A percentile compares a stretch with the other conserved stretches of the same genome.
Conservation (phyloP, 2,329 filamentous ascomycete species). For the Sarocladium kiliense region DNA sequence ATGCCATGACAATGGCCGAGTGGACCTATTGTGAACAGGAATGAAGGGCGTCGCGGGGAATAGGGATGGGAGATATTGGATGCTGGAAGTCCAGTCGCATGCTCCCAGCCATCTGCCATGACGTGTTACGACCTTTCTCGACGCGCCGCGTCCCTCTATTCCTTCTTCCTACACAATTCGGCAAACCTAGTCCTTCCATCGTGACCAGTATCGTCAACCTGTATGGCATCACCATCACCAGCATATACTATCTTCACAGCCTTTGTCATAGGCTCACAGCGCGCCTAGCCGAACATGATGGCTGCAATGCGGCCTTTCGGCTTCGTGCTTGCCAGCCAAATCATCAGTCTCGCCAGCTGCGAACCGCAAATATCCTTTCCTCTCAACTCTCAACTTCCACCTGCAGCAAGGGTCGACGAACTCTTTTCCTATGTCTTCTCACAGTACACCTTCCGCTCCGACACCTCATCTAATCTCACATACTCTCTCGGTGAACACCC, state of each 20-base stretch:
- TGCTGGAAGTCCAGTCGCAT: neutral
- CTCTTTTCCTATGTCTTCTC: constrained; percentile 70
- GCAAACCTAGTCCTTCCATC: too few relatives aligned
- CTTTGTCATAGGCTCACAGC: neutral
- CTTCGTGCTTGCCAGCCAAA: constrained; percentile 11
- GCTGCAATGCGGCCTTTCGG: constrained; percentile 4
- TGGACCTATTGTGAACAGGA: constrained; percentile 4
- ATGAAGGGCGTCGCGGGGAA: constrained; percentile 6
- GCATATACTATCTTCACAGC: neutral
- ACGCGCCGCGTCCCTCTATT: neutral
- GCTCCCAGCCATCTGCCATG: constrained; percentile 7
- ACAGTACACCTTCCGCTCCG: constrained; percentile 65
- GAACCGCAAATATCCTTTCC: constrained; percentile 56
- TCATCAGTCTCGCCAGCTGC: constrained; percentile 19
- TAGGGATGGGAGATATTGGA: constrained; percentile 5
- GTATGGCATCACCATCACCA: neutral
- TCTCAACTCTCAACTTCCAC: constrained; percentile 79
- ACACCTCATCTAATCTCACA: constrained; percentile 45
- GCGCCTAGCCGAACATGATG: constrained; percentile 1
- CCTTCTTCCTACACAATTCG: neutral
- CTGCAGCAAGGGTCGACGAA: constrained; percentile 64
- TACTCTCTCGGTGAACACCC: constrained; percentile 66
- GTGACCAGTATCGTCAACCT: neutral
- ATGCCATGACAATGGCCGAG: constrained; percentile 1
- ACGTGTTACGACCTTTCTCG: neutral